Conservation (phyloP, 106 monocot genomes). For the Amphibolis antarctica region DNA sequence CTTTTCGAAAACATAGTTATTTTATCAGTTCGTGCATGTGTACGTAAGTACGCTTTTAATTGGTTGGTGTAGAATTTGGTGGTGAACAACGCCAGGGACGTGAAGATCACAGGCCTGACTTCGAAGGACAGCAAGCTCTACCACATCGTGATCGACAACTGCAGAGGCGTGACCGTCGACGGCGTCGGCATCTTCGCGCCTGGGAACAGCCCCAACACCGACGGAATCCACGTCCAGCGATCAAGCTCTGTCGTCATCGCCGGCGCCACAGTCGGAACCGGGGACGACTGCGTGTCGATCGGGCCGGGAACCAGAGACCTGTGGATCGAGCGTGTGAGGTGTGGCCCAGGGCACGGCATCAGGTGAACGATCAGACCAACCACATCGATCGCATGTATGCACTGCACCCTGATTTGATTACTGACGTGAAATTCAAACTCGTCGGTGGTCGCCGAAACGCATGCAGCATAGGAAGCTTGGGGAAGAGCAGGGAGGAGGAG, state of each 20-base stretch:
- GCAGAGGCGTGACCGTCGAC: constrained; percentile 13
- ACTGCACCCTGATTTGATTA: no score
- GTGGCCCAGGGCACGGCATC: constrained; percentile 45
- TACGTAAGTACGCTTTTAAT: no score
- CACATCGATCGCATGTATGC: no score
- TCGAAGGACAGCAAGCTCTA: constrained; percentile 26
- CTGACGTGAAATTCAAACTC: no score
- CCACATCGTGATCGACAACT: constrained; percentile 26
- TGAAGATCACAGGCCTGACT: constrained; percentile 19
- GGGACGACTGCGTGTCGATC: constrained; percentile 56
- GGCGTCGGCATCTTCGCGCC: constrained; percentile 21
- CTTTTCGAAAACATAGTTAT: no score
- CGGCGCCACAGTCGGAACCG: constrained; percentile 19
- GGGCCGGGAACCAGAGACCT: constrained; percentile 18
- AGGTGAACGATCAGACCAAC: background rate
- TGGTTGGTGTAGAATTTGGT: background rate
- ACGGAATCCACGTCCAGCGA: constrained; percentile 37
- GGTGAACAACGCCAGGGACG: background rate
- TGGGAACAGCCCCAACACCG: constrained; percentile 40
- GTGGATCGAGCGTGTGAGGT: constrained; percentile 21
- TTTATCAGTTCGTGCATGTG: no score
- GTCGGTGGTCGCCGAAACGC: no score
- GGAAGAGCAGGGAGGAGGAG: constrained; percentile 7
- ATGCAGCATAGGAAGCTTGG: constrained; percentile 47
- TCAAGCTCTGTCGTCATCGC: constrained; percentile 19